phyloP scores from a whole-genome alignment of 2,329 filamentous ascomycete genomes.

The Stemphylium beticola region DNA sequence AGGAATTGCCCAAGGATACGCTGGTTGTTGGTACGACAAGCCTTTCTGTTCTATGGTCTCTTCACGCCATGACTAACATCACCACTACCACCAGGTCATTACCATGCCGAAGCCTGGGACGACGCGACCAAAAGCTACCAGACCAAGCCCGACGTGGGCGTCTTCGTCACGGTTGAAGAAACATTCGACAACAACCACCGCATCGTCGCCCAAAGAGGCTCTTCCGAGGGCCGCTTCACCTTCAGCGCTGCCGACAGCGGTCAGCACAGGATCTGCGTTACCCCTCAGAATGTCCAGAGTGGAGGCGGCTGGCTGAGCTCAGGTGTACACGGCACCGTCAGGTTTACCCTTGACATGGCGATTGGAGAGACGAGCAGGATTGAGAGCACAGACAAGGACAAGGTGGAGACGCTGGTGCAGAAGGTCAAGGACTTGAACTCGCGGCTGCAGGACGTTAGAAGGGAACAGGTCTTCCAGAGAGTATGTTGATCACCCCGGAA shows the following conservation, averaged over 20 bases:
- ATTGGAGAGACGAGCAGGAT: slow-evolving; percentile 95
- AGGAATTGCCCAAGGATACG: slow-evolving; percentile 97
- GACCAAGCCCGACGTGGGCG: slow-evolving; percentile 75
- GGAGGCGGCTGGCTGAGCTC: slow-evolving; percentile 74
- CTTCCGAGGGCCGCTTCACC: slow-evolving; percentile 81
- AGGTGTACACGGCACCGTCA: slow-evolving; percentile 75
- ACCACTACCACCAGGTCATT: slow-evolving; percentile 66
- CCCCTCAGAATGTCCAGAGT: slow-evolving; percentile 75
- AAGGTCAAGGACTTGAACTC: slow-evolving; percentile 90
- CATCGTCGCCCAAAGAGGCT: slow-evolving; percentile 84
- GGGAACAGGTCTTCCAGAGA: slow-evolving; percentile 96
- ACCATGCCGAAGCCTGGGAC: slow-evolving; percentile 84
- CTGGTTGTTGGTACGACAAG: slow-evolving; percentile 77
- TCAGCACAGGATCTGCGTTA: slow-evolving; percentile 95
- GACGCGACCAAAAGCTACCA: slow-evolving; percentile 71
- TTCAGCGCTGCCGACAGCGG: slow-evolving; percentile 95
- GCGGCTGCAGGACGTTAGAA: slow-evolving; percentile 82
- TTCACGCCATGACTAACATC: slow-evolving; percentile 13
- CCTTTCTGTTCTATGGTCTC: background rate
- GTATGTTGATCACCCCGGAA: slow-evolving; percentile 55
- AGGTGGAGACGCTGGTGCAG: slow-evolving; percentile 86
- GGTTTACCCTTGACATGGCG: slow-evolving; percentile 84
- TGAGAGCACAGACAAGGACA: slow-evolving; percentile 90
- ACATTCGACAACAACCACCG: slow-evolving; percentile 98
- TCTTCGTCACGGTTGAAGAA: slow-evolving; percentile 95